Evolutionary conservation across 108 stramenopile species (phyloP).

Genomic region (Asterionellopsis glacialis): DNA sequence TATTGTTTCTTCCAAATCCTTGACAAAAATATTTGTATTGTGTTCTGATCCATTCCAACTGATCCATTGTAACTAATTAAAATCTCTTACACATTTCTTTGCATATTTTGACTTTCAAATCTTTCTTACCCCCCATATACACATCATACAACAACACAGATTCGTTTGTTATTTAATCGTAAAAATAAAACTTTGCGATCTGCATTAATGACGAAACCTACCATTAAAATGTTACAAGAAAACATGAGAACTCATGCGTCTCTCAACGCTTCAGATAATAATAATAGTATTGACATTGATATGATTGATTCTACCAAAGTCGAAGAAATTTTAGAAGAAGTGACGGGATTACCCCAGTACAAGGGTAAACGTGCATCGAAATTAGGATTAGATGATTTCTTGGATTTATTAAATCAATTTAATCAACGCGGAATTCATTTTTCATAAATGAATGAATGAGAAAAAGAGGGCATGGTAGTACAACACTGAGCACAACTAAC

Average conservation of each 20-base stretch:
- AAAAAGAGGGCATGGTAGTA: no score
- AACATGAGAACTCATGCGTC: slow-evolving; percentile 81
- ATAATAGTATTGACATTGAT: not conserved
- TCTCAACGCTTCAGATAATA: slow-evolving; percentile 27
- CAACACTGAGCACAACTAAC: not conserved
- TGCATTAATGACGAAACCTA: slow-evolving; percentile 75
- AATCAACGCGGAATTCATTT: slow-evolving; percentile 90
- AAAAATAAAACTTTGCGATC: slow-evolving; percentile 90
- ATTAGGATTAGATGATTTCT: slow-evolving; percentile 94
- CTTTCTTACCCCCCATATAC: no score
- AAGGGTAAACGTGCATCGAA: slow-evolving; percentile 89
- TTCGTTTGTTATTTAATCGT: slow-evolving; percentile 83
- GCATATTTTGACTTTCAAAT: not conserved
- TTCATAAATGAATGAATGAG: slow-evolving; percentile 25
- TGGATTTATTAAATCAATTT: slow-evolving; percentile 88
- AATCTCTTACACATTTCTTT: not conserved
- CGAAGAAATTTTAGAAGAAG: slow-evolving; percentile 73
- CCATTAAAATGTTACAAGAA: slow-evolving; percentile 83
- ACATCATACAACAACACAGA: no score
- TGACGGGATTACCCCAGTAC: slow-evolving; percentile 68
- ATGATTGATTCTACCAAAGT: slow-evolving; percentile 21
- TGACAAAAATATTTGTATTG: no score
- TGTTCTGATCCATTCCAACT: no score
- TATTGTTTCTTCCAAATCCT: slow-evolving; percentile 18
- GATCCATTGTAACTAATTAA: slow-evolving; percentile 5